These are phyloP conservation scores for Mycena citricolor DNA, from an alignment of 1,284 basidiomycete species.

Conservation along the genomic window DNA sequence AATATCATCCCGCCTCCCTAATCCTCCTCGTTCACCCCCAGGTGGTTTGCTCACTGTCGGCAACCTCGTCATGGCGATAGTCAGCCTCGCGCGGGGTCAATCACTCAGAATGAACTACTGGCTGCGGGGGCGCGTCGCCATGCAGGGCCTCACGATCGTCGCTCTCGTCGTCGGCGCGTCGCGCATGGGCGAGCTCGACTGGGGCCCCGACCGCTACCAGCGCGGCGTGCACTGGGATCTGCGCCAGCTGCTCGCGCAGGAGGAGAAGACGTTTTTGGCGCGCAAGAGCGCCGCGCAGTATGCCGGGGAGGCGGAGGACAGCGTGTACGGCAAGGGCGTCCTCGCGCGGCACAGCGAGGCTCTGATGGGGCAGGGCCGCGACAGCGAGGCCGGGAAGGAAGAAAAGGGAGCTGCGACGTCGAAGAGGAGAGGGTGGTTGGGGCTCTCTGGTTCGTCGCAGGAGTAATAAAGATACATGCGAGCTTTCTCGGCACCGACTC, in stretches of 20 bases:
- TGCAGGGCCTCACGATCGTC: conserved; percentile 75
- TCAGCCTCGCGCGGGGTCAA: conserved; percentile 65
- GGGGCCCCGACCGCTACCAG: conserved; percentile 24
- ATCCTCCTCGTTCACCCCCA: conserved; percentile 31
- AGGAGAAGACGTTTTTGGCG: conserved; percentile 13
- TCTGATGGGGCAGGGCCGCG: conserved; percentile 12
- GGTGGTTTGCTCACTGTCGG: conserved; percentile 66
- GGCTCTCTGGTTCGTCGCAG: conserved; percentile 4
- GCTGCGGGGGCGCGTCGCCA: conserved; percentile 75
- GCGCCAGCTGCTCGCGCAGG: conserved; percentile 27
- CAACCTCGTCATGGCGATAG: conserved; percentile 66
- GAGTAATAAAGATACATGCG: not conserved
- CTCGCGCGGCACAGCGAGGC: conserved; percentile 12
- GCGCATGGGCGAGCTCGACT: conserved; percentile 32
- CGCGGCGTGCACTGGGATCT: conserved; percentile 30
- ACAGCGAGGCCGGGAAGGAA: conserved; percentile 13
- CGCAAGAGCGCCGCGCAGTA: conserved; percentile 20
- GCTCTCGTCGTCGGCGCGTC: conserved; percentile 68
- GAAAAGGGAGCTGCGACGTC: no score
- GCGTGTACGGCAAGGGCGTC: conserved; percentile 15
- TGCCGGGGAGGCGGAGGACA: conserved; percentile 13
- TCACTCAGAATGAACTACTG: conserved; percentile 72
- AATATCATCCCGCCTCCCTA: not conserved
- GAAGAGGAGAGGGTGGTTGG: conserved; percentile 7
- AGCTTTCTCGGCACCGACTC: not conserved